Evolutionary conservation across 306 rosid species (phyloP).

Genomic region (Trifolium repens): DNA sequence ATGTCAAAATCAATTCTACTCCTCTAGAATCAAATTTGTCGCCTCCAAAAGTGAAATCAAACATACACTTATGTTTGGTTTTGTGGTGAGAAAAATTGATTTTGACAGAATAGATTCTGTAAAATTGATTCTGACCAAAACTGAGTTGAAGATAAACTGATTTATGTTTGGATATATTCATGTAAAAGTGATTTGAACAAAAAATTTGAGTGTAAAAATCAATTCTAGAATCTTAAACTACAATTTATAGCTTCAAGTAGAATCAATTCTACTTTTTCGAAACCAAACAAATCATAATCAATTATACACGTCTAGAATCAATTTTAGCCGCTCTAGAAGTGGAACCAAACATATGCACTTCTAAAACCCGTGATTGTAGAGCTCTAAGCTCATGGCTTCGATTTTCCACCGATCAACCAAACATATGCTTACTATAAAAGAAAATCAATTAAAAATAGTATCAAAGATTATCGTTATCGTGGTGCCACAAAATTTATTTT

Average conservation of each 20-base stretch:
- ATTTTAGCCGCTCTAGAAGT: neutral
- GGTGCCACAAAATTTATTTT: constrained; percentile 37
- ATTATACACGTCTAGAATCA: neutral
- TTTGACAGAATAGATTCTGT: neutral
- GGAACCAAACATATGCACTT: neutral
- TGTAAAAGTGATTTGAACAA: neutral
- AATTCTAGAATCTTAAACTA: too few species aligned
- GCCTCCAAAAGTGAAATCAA: too few species aligned
- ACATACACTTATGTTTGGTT: too few species aligned
- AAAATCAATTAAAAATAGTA: neutral
- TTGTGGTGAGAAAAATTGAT: too few species aligned
- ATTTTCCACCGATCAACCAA: neutral
- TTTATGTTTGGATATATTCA: neutral
- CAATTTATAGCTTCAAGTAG: neutral
- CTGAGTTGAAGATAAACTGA: neutral
- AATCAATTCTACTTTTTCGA: neutral
- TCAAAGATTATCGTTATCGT: constrained; percentile 20
- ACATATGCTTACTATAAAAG: constrained; percentile 11
- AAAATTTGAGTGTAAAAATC: too few species aligned
- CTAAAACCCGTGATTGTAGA: neutral
- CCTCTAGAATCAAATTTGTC: too few species aligned
- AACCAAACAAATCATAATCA: neutral
- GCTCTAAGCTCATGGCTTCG: neutral
- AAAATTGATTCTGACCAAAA: neutral
- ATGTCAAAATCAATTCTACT: neutral